These are phyloP conservation scores for Raphanus hybrid DNA, from an alignment of 441 rosid genomes.

Conservation along the genomic window DNA sequence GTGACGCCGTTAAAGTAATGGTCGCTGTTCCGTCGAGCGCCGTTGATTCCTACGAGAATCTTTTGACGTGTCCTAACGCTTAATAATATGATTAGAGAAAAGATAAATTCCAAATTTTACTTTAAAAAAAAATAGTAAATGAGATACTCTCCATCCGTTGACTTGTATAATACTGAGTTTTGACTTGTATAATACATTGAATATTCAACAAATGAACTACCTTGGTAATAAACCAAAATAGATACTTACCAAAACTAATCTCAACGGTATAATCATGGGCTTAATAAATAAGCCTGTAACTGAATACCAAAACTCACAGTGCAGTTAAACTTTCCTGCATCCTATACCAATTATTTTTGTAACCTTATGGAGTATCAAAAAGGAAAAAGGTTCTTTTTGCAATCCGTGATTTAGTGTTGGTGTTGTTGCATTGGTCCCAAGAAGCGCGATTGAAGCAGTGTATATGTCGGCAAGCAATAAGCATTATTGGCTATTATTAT, in stretches of 20 bases:
- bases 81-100: constrained; percentile 3
- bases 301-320: not conserved
- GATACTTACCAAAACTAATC: not conserved
- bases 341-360: not conserved
- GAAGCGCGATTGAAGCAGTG: constrained; percentile 35
- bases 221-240: not conserved
- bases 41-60: constrained; percentile 60
- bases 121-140: not conserved
- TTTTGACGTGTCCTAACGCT: constrained; percentile 50
- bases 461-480: constrained; percentile 37
- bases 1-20: constrained; percentile 70
- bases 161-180: constrained; percentile 42
- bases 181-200: constrained; percentile 36
- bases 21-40: constrained; percentile 74
- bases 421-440: constrained; percentile 39
- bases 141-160: constrained; percentile 36
- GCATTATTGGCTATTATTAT: constrained; percentile 34
- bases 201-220: not conserved
- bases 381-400: constrained; percentile 8
- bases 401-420: constrained; percentile 26
- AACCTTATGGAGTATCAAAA: constrained; percentile 7
- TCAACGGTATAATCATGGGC: not conserved
- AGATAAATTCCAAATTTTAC: constrained; percentile 30
- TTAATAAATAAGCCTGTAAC: not conserved
- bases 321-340: not conserved